Evolutionary conservation across 2,329 filamentous ascomycete genomes (phyloP), one percentile per base, ranked within the genome.

Genomic region (Penicillium nordicum): DNA sequence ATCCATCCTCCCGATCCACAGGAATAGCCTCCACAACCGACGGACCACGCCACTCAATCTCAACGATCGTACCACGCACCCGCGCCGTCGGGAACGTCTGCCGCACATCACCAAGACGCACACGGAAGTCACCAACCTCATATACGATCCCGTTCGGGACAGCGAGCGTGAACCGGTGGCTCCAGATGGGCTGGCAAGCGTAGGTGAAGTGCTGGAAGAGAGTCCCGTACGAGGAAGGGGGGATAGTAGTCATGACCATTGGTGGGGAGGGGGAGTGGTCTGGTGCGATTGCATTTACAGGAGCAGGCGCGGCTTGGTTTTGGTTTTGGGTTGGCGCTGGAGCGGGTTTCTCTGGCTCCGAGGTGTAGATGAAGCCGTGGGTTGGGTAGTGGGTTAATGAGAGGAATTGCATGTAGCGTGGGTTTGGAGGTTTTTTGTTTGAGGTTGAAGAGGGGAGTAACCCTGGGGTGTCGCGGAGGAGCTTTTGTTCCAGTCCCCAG

Each of bases 341-440:
- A 14, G 14, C 12, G 4, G 36, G 27, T 36, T 45, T 44, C 34
- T 56, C 66, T 2, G 66, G 58, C 46, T 68, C 66, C 10, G 76
- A 75, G 3, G 74, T 73, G 55, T 75, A 76, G 49, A 78, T 69
- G 58, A 75, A 77, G 14, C 74, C 74, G 23, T 75, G 70, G 5
- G 65, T 70, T 14, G 73, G 68, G 56, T 73, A 72, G 56, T 77
- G 72, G n/a, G 69, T 71, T 37, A 77, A 64, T 6, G 70, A 73
- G 38, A 78, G 69, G 55, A 77, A 74, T 53, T 78, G 75, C 68
- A 78, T 73, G 51, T 72, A 76, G 25, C 73, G 71, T 5, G 74
- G 69, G 21, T 66, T 68, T 5, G 63, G 43, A 38, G 68, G 63
- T 2, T 66, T 68, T 23, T 71, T 65, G 27, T 67, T 67, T 23